Base-by-base conservation (phyloP, 2,329 filamentous ascomycete species). In the Golovinomyces cichoracearum region DNA sequence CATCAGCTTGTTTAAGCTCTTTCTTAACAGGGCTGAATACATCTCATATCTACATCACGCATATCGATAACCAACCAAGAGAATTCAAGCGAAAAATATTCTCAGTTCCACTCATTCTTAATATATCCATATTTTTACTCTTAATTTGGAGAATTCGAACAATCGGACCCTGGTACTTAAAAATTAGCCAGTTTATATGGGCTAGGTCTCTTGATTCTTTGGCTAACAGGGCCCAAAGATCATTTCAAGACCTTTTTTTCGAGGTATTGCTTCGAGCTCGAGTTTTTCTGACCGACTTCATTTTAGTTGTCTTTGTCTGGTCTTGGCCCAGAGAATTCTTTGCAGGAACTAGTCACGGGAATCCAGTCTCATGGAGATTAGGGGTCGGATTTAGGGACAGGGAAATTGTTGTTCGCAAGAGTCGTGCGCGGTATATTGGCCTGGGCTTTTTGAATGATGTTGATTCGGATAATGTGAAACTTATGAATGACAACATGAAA, bases 11-110 rank as follows among this genome's bases (percentile, higher is more conserved):
- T 23, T 48, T 52, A 44, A 45, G 49, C 29, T 50, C 53, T 2
- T 51, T 53, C 45, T 48, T 53, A 19, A 62, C 72, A 45, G 67
- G 69, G 27, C 71, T 93, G 48, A 57, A 69, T 47, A 71, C 76
- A 10, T 78, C 93, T 60, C 75, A 83, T 62, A 71, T 93, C 60
- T 93, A 94, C 70, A 73, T 94, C 57, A 71, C 80, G 26, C 85
- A 93, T 66, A 68, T 93, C 63, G 86, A 94, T 68, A 66, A 64
- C 51, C 76, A 80, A 52, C 76, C 78, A 0, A 63, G 65, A 19
- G 68, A 70, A 25, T 75, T 86, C 64, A 94, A 94, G 65, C 74
- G 74, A 61, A 80, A 83, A 58, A 80, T 92, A 57, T 94, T 93
- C 64, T 57, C 76, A 45, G 76, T 93, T 0, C 84, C 86, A 15